A percentile compares a stretch with the other conserved stretches of the same genome.
phyloP scores from a whole-genome alignment of 148 eudicot species.

The Dysphania ambrosioides region DNA sequence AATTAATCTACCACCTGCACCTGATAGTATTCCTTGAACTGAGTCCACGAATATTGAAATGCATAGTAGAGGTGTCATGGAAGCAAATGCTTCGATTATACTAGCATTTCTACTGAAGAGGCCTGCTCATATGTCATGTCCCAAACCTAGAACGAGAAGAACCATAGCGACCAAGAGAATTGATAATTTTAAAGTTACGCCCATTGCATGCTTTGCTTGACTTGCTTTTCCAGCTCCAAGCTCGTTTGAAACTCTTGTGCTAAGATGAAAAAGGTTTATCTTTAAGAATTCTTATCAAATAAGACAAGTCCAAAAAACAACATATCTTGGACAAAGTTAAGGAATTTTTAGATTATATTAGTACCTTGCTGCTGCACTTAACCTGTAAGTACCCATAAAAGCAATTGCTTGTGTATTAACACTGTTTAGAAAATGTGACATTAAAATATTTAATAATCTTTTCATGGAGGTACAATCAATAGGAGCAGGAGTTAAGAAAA shows the following conservation, averaged over 20 bases:
- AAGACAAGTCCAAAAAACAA: not conserved
- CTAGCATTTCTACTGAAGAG: not conserved
- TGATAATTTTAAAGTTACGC: slow-evolving; percentile 59
- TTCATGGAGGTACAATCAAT: not conserved
- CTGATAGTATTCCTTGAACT: not conserved
- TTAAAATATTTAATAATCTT: too few relatives aligned
- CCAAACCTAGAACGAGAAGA: slow-evolving; percentile 43
- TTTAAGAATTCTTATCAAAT: not conserved
- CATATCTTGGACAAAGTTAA: too few relatives aligned
- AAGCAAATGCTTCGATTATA: not conserved
- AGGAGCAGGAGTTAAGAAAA: too few relatives aligned
- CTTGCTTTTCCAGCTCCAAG: slow-evolving; percentile 62
- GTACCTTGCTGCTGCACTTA: not conserved
- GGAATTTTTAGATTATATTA: too few relatives aligned
- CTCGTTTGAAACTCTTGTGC: slow-evolving; percentile 86
- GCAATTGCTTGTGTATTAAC: not conserved
- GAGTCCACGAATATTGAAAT: not conserved
- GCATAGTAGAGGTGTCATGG: not conserved
- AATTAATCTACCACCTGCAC: not conserved
- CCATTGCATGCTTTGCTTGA: slow-evolving; percentile 62
- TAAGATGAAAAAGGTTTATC: slow-evolving; percentile 18
- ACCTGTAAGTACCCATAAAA: not conserved
- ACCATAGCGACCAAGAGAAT: slow-evolving; percentile 41
- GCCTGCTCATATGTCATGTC: slow-evolving; percentile 48
- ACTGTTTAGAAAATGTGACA: not conserved